These are phyloP conservation scores for Rhodamnia argentea DNA, from an alignment of 345 rosid genomes.

Conservation along the genomic window DNA sequence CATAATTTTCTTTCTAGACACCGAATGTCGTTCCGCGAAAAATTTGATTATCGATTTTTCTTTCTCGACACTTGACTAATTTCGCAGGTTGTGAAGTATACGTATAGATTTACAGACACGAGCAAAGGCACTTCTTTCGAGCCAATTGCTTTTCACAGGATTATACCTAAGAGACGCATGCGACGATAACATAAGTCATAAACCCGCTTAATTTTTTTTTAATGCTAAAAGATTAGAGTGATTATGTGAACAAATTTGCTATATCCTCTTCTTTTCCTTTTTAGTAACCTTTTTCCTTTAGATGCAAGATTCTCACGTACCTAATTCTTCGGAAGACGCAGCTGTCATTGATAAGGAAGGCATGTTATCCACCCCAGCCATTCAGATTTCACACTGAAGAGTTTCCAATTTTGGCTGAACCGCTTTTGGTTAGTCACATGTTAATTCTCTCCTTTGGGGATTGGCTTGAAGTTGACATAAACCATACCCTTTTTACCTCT, in stretches of 20 bases:
- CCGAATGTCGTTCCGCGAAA: not conserved
- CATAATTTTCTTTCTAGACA: not conserved
- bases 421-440: conserved; percentile 18
- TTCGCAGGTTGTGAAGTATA: not conserved
- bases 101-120: not conserved
- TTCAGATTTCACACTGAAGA: conserved; percentile 7
- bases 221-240: not conserved
- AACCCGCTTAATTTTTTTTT: not conserved
- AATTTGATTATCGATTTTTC: not conserved
- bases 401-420: conserved; percentile 22
- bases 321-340: not conserved
- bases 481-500: conserved; percentile 24
- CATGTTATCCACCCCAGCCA: not conserved
- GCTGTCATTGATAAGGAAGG: not conserved
- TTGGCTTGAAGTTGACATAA: conserved; percentile 29
- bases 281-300: not conserved
- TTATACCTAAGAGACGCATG: not conserved
- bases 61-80: not conserved
- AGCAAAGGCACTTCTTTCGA: not conserved
- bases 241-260: not conserved
- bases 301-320: not conserved
- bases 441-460: conserved; percentile 3
- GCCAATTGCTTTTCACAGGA: not conserved
- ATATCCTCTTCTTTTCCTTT: not conserved
- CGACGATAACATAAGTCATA: not conserved